Base-by-base conservation (phyloP, 2,329 filamentous ascomycete species). In the Cucurbitaria berberidis region DNA sequence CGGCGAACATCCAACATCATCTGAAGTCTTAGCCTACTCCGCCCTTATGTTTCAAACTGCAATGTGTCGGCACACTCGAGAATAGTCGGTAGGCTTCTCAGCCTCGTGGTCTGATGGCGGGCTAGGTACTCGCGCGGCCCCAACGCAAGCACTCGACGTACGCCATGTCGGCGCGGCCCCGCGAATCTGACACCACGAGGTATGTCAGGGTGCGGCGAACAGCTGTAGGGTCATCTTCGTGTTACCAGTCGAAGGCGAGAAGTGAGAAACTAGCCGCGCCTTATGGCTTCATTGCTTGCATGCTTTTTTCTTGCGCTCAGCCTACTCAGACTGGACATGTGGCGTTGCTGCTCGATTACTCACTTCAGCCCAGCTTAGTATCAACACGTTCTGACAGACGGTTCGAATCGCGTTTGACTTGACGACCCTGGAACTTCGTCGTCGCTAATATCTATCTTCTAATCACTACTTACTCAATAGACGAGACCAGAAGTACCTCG, bases 1-100 rank as follows among this genome's bases (percentile, higher is more conserved):
- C 27, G 38, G 46, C 29, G 3, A 48, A 36, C 19, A n/a, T 34
- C 16, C 15, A 41, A 48, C 43, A 30, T 45, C 43, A 47, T 13
- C 35, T 36, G 11, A 18, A 9, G 13, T 30, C 27, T 27, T 27
- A 10, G 10, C 5, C 27, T 26, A 7, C 27, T 41, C 22, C 21
- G n/a, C 21, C 39, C 24, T 42, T 27, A 16, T n/a, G 10, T 24
- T 18, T 16, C 13, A n/a, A 5, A 24, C 16, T 6, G 10, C 10
- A 24, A 42, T 42, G 40, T 42, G 24, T 29, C 40, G 16, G 13
- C 6, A 26, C 40, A 22, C 18, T 18, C 24, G 16, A 24, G 22
- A 42, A 42, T 42, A 26, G 10, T 18, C 24, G 40, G 3, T 18
- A 2, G 40, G 4, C 40, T 30, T 42, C n/a, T 39, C 40, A 42